Conservation (phyloP, 2,329 filamentous ascomycete species). For the Chalaropsis ovoidea region DNA sequence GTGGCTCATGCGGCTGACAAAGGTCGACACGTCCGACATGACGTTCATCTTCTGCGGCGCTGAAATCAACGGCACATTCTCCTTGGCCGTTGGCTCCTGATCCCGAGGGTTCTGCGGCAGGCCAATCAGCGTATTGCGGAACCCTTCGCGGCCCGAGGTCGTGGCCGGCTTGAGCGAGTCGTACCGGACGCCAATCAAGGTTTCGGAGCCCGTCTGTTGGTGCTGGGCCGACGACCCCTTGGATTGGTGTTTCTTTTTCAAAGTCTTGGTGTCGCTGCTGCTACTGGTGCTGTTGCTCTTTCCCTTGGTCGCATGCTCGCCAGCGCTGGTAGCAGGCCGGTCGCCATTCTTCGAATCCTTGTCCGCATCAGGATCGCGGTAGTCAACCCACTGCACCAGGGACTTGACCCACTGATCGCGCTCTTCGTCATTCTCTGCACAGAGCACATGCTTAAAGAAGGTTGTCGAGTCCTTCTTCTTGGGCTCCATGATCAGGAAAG, state of each 20-base stretch:
- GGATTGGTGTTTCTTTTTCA: slow-evolving; percentile 31
- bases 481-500: slow-evolving; percentile 86
- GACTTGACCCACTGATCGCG: slow-evolving; percentile 90
- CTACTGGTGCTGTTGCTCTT: slow-evolving; percentile 33
- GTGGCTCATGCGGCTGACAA: slow-evolving; percentile 60
- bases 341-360: slow-evolving; percentile 32
- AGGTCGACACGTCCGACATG: slow-evolving; percentile 71
- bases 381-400: slow-evolving; percentile 79
- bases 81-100: slow-evolving; percentile 32
- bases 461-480: slow-evolving; percentile 90
- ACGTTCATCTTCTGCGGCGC: slow-evolving; percentile 72
- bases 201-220: slow-evolving; percentile 36
- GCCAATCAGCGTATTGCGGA: slow-evolving; percentile 34
- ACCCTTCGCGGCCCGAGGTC: slow-evolving; percentile 33
- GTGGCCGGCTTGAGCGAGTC: slow-evolving; percentile 46
- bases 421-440: slow-evolving; percentile 87
- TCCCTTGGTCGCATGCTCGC: slow-evolving; percentile 33
- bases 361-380: slow-evolving; percentile 51
- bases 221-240: slow-evolving; percentile 28
- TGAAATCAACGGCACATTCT: slow-evolving; percentile 51
- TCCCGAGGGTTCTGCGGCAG: slow-evolving; percentile 30
- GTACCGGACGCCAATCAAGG: slow-evolving; percentile 49
- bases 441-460: slow-evolving; percentile 84
- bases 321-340: slow-evolving; percentile 24
- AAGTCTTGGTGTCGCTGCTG: slow-evolving; percentile 25